phyloP scores from a whole-genome alignment of 371 early-diverging fungal species.

The Smittium mucronatum region DNA sequence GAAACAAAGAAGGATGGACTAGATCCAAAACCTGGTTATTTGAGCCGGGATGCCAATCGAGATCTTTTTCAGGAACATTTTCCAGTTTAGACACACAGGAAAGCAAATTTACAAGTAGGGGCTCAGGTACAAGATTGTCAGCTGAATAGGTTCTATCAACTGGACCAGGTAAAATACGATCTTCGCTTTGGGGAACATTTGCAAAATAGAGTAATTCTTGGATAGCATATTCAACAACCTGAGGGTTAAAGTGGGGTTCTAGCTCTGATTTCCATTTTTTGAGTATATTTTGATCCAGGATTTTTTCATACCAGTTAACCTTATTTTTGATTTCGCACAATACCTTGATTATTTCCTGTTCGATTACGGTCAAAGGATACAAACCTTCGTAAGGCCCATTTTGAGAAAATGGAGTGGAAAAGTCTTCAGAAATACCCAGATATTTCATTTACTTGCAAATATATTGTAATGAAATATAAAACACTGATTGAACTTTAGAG shows the following conservation, averaged over 20 bases:
- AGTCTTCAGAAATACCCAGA: neutral
- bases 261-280: slow-evolving; percentile 29
- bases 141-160: slow-evolving; percentile 32
- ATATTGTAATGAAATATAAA: neutral
- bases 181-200: neutral
- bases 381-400: neutral
- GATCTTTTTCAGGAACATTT: slow-evolving; percentile 21
- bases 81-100: slow-evolving; percentile 24
- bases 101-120: slow-evolving; percentile 16
- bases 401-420: neutral
- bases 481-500: neutral
- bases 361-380: slow-evolving; percentile 12
- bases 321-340: slow-evolving; percentile 33
- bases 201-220: neutral
- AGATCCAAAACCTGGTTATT: slow-evolving; percentile 43
- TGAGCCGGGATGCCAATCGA: slow-evolving; percentile 42
- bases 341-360: slow-evolving; percentile 19
- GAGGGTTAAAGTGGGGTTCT: neutral
- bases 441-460: slow-evolving; percentile 1
- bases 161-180: slow-evolving; percentile 14
- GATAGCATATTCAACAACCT: slow-evolving; percentile 7
- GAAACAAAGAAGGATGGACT: slow-evolving; percentile 46
- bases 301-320: slow-evolving; percentile 32
- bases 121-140: slow-evolving; percentile 23
- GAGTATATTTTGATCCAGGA: slow-evolving; percentile 20